Evolutionary conservation across 352 stramenopile species (phyloP).

Genomic region (Globisporangium heterothallicum): DNA sequence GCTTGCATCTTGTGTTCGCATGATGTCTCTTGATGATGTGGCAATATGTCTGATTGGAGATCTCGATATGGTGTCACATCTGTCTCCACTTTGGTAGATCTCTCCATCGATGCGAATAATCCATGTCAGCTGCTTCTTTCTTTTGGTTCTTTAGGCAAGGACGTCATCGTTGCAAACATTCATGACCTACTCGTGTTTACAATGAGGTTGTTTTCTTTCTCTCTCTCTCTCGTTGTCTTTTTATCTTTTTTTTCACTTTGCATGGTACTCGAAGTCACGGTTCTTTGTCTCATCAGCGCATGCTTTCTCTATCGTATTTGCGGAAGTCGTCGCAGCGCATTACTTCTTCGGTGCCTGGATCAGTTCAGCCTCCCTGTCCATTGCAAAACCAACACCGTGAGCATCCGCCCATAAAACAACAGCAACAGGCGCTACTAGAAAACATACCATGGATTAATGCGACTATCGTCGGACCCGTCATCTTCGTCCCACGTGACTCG

Average conservation of each 20-base stretch:
- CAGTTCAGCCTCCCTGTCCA: constrained; percentile 46
- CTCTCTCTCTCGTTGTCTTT: not conserved
- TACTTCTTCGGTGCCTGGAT: constrained; percentile 12
- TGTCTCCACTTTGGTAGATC: too few species aligned
- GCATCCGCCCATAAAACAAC: not conserved
- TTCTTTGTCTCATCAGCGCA: not conserved
- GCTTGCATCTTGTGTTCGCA: too few species aligned
- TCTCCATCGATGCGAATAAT: too few species aligned
- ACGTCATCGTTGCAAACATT: too few species aligned
- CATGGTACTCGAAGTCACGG: not conserved
- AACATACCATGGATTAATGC: constrained; percentile 82
- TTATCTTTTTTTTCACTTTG: not conserved
- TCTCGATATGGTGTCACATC: too few species aligned
- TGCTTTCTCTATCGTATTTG: not conserved
- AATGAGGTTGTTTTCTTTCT: too few species aligned
- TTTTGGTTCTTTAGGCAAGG: too few species aligned
- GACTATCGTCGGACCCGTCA: constrained; percentile 72
- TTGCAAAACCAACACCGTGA: constrained; percentile 12
- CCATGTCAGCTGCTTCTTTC: too few species aligned
- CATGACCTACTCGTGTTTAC: too few species aligned
- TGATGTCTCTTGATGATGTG: too few species aligned
- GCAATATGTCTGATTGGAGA: too few species aligned
- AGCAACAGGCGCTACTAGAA: not conserved
- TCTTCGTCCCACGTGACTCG: constrained; percentile 84
- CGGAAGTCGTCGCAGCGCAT: not conserved